A percentile compares a stretch with the other conserved stretches of the same genome.
These are phyloP conservation scores for Multifurca ochricompacta DNA, from an alignment of 768 basidiomycete species.

Conservation along the genomic window DNA sequence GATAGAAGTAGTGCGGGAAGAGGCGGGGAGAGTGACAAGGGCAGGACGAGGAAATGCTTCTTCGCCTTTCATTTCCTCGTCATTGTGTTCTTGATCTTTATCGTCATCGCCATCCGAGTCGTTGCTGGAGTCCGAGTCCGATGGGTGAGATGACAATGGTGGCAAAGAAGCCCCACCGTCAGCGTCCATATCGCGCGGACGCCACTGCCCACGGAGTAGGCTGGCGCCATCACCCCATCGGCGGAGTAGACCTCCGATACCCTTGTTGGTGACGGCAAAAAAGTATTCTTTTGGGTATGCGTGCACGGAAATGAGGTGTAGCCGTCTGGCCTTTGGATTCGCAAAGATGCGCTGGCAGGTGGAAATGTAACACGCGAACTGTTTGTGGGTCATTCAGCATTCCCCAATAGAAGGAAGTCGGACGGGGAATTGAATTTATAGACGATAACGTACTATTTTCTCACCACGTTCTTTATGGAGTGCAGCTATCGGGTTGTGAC, in stretches of 20 bases:
- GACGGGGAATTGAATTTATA: too few species aligned
- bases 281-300: slow-evolving; percentile 85
- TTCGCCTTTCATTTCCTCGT: slow-evolving; percentile 5
- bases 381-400: too few species aligned
- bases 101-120: slow-evolving; percentile 24
- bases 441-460: slow-evolving; percentile 67
- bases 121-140: too few species aligned
- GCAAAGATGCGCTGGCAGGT: slow-evolving; percentile 53
- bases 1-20: neutral
- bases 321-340: slow-evolving; percentile 66
- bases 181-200: slow-evolving; percentile 31
- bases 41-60: neutral
- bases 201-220: slow-evolving; percentile 70
- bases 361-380: slow-evolving; percentile 76
- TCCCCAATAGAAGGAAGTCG: too few species aligned
- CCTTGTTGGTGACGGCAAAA: slow-evolving; percentile 87
- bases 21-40: too few species aligned
- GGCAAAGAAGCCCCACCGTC: slow-evolving; percentile 40
- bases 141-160: slow-evolving; percentile 55
- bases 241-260: slow-evolving; percentile 70
- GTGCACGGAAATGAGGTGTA: slow-evolving; percentile 78
- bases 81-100: too few species aligned
- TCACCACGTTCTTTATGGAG: slow-evolving; percentile 72
- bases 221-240: slow-evolving; percentile 82
- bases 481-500: slow-evolving; percentile 79